Conservation (phyloP, 306 rosid genomes). For the Erythrophleum fordii region DNA sequence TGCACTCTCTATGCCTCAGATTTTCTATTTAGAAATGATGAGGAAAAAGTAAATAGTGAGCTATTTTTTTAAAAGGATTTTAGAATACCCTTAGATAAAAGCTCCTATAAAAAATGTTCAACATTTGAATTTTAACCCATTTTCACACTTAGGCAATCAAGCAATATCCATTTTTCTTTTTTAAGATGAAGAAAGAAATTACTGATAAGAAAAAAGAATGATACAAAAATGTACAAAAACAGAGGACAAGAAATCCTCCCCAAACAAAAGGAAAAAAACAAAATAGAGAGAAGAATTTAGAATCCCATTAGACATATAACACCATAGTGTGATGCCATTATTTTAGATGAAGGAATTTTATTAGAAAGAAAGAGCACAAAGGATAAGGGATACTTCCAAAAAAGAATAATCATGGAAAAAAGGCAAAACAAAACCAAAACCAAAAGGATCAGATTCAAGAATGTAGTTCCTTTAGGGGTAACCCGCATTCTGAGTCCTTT, state of each 20-base stretch:
- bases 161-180: neutral
- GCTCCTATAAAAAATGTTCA: slow-evolving; percentile 1
- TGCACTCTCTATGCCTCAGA: neutral
- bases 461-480: too few species aligned
- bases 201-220: too few species aligned
- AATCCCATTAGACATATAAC: neutral
- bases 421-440: neutral
- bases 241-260: too few species aligned
- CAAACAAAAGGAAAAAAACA: too few species aligned
- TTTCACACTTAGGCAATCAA: neutral
- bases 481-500: too few species aligned
- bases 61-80: neutral
- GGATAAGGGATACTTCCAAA: neutral
- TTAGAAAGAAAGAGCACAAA: neutral
- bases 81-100: neutral
- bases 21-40: neutral
- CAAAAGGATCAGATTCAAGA: neutral
- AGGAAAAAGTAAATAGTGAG: neutral
- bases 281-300: neutral
- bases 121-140: neutral
- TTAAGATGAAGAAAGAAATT: too few species aligned
- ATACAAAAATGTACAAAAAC: too few species aligned
- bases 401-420: neutral
- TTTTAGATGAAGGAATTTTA: neutral
- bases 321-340: neutral